Conservation (phyloP, 768 basidiomycete species). For the Termitomyces eurrhizus region DNA sequence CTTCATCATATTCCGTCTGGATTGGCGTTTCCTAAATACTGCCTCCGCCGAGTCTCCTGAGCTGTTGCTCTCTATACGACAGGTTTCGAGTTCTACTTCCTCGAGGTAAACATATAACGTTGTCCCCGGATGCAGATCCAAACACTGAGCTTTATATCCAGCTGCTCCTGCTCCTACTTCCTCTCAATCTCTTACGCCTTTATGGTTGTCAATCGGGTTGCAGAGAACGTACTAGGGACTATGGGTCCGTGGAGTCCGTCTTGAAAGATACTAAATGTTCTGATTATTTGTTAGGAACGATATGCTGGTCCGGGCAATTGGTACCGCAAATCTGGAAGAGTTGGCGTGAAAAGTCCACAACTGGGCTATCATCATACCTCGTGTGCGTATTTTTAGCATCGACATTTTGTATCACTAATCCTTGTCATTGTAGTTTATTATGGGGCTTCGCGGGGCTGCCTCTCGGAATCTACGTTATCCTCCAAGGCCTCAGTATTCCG, state of each 20-base stretch:
- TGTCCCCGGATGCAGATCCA: neutral
- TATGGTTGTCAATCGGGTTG: slow-evolving; percentile 46
- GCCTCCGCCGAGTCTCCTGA: neutral
- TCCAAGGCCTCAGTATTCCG: slow-evolving; percentile 66
- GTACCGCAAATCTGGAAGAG: slow-evolving; percentile 75
- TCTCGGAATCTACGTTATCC: slow-evolving; percentile 64
- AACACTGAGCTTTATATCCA: neutral
- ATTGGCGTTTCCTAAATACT: neutral
- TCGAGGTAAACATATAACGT: neutral
- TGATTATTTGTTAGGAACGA: slow-evolving; percentile 38
- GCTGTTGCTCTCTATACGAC: neutral
- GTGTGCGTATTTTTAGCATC: slow-evolving; percentile 38
- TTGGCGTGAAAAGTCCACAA: slow-evolving; percentile 60
- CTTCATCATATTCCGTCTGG: neutral
- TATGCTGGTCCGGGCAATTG: slow-evolving; percentile 65
- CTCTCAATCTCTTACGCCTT: neutral
- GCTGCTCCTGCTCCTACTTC: neutral
- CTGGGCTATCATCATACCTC: slow-evolving; percentile 64
- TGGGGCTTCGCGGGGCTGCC: slow-evolving; percentile 61
- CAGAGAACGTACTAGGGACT: slow-evolving; percentile 69
- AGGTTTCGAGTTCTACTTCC: neutral
- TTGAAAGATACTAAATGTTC: neutral
- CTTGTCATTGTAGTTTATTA: slow-evolving; percentile 36
- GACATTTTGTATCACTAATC: no score
- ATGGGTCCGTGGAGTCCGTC: slow-evolving; percentile 39